These are phyloP conservation scores for Acanthamoeba quina DNA, from an alignment of 208 protist species.

Conservation along the genomic window DNA sequence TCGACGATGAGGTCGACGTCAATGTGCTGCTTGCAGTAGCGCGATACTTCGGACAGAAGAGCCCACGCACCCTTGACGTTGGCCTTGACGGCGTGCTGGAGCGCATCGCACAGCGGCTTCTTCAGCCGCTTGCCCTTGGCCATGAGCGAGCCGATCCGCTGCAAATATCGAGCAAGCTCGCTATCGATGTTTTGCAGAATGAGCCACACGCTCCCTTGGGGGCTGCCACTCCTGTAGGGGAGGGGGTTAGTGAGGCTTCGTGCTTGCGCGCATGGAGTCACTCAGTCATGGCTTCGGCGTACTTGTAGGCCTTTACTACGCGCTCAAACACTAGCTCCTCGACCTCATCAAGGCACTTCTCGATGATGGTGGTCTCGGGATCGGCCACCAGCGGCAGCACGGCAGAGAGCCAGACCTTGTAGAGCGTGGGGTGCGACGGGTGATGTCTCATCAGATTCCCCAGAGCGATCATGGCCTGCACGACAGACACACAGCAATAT, in stretches of 20 bases:
- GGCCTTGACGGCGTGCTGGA: slow-evolving; percentile 37
- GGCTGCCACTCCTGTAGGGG: not conserved
- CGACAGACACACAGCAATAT: not conserved
- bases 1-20: slow-evolving; percentile 19
- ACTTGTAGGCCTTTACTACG: slow-evolving; percentile 49
- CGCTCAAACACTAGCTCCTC: slow-evolving; percentile 53
- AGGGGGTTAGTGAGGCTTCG: not conserved
- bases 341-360: slow-evolving; percentile 71
- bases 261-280: too few species aligned
- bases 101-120: slow-evolving; percentile 58
- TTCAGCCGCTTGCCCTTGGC: slow-evolving; percentile 57
- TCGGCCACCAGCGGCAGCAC: slow-evolving; percentile 65
- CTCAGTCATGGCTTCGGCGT: too few species aligned
- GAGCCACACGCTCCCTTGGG: slow-evolving; percentile 61
- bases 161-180: slow-evolving; percentile 50
- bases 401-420: slow-evolving; percentile 61
- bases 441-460: slow-evolving; percentile 10
- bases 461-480: slow-evolving; percentile 43
- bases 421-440: slow-evolving; percentile 59
- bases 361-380: slow-evolving; percentile 44
- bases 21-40: slow-evolving; percentile 39
- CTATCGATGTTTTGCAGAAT: slow-evolving; percentile 58
- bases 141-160: slow-evolving; percentile 54
- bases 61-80: slow-evolving; percentile 61
- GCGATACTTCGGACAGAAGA: slow-evolving; percentile 38